Evolutionary conservation across 441 rosid genomes (phyloP).

Genomic region (Monsonia emarginata): DNA sequence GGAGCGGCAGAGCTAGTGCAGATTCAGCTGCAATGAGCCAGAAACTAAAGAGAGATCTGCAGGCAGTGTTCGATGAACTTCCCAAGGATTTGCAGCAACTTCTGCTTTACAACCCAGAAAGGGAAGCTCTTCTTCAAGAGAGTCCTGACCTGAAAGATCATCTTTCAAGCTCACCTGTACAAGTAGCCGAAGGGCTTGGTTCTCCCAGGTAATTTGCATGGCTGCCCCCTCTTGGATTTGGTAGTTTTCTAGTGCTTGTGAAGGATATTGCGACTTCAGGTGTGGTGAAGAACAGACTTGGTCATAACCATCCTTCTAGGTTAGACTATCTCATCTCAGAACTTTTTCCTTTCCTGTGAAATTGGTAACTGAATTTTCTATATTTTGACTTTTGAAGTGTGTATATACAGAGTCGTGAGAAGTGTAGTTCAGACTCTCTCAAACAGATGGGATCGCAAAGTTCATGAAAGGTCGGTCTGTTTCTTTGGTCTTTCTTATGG

Average conservation of each 20-base stretch:
- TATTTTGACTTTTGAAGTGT: not conserved
- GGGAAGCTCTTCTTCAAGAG: constrained; percentile 54
- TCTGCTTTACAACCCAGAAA: constrained; percentile 74
- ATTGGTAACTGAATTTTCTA: not conserved
- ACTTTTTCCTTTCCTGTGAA: not conserved
- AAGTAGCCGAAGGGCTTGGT: constrained; percentile 12
- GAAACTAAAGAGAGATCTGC: constrained; percentile 75
- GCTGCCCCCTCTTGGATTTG: constrained; percentile 13
- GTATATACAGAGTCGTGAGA: not conserved
- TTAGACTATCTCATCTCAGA: constrained; percentile 19
- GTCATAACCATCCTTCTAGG: constrained; percentile 19
- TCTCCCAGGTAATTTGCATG: constrained; percentile 19
- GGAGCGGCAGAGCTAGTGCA: constrained; percentile 32
- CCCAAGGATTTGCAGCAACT: constrained; percentile 85
- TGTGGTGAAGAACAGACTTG: constrained; percentile 14
- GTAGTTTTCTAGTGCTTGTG: constrained; percentile 13
- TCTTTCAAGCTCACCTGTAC: constrained; percentile 26
- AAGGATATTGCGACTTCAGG: constrained; percentile 15
- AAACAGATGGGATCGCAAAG: not conserved
- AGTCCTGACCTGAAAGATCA: constrained; percentile 24
- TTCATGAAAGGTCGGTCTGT: not conserved
- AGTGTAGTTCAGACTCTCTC: not conserved
- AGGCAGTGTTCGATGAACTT: constrained; percentile 54
- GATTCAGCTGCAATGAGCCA: constrained; percentile 38
- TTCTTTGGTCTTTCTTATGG: not conserved